phyloP scores from a whole-genome alignment of 192 early-diverging fungal genomes.

The Coemansia sp. region DNA sequence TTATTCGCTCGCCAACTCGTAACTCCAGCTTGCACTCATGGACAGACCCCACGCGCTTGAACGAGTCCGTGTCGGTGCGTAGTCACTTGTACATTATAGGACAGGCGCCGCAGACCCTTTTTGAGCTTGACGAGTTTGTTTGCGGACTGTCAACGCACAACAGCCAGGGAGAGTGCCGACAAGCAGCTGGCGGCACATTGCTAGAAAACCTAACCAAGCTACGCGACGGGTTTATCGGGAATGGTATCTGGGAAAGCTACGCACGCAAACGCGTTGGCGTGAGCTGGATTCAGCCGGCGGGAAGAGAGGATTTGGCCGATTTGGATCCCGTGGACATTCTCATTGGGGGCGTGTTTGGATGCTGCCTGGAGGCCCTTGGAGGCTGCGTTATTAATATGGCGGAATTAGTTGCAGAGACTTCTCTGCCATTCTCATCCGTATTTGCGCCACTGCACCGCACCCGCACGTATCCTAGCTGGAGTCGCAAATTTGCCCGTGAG shows the following conservation, averaged over 20 bases:
- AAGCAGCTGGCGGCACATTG: constrained; percentile 7
- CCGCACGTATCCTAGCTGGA: constrained; percentile 45
- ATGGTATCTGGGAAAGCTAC: constrained; percentile 50
- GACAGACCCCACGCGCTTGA: constrained; percentile 42
- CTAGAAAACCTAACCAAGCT: constrained; percentile 23
- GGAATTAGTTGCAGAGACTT: background rate
- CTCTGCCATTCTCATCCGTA: constrained; percentile 19
- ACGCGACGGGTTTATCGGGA: constrained; percentile 39
- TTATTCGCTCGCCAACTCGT: constrained; percentile 41
- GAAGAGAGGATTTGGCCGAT: background rate
- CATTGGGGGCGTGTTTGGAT: constrained; percentile 21
- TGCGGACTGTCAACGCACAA: background rate
- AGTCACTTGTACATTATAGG: constrained; percentile 33
- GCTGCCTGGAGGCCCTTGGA: constrained; percentile 44
- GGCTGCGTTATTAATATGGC: constrained; percentile 23
- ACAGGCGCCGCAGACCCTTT: constrained; percentile 13
- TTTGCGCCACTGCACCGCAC: constrained; percentile 12
- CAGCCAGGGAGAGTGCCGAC: background rate
- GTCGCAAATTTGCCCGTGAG: constrained; percentile 46
- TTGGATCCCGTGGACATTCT: constrained; percentile 27
- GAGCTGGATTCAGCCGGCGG: constrained; percentile 23
- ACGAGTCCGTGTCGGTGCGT: constrained; percentile 42
- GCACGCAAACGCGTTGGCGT: constrained; percentile 44
- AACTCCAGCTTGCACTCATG: constrained; percentile 10
- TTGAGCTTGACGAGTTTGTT: constrained; percentile 24